phyloP scores from a whole-genome alignment of 371 early-diverging fungal species.

The Lichtheimia ornata region DNA sequence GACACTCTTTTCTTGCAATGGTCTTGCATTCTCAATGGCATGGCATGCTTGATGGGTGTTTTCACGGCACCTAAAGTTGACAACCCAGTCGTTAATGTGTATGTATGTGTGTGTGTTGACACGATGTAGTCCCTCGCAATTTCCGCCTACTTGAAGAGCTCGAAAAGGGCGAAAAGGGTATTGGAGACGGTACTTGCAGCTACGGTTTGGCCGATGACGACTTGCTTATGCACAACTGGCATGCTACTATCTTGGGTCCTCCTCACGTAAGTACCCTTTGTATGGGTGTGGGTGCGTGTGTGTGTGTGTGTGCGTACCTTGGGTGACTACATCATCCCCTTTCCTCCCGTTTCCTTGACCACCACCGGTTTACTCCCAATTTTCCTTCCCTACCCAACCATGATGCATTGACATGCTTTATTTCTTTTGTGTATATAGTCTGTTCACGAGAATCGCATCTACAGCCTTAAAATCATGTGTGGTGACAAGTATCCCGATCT shows the following conservation, averaged over 20 bases:
- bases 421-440: slow-evolving; percentile 54
- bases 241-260: slow-evolving; percentile 79
- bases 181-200: slow-evolving; percentile 1
- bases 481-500: slow-evolving; percentile 83
- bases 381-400: neutral
- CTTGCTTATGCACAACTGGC: slow-evolving; percentile 84
- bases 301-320: neutral
- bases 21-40: neutral
- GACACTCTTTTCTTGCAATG: too few species aligned
- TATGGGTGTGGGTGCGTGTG: neutral
- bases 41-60: too few species aligned
- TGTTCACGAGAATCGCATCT: slow-evolving; percentile 93
- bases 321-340: neutral
- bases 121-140: slow-evolving; percentile 84
- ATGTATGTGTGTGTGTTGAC: too few species aligned
- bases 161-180: slow-evolving; percentile 88
- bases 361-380: neutral
- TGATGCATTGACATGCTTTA: neutral
- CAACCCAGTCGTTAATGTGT: too few species aligned
- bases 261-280: neutral
- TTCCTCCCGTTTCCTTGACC: too few species aligned
- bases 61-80: too few species aligned
- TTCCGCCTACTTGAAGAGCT: slow-evolving; percentile 95
- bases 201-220: slow-evolving; percentile 42
- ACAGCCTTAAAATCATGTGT: slow-evolving; percentile 82